phyloP scores from a whole-genome alignment of 1,139 yeast genomes.

The Geotrichum phurueaensis region DNA sequence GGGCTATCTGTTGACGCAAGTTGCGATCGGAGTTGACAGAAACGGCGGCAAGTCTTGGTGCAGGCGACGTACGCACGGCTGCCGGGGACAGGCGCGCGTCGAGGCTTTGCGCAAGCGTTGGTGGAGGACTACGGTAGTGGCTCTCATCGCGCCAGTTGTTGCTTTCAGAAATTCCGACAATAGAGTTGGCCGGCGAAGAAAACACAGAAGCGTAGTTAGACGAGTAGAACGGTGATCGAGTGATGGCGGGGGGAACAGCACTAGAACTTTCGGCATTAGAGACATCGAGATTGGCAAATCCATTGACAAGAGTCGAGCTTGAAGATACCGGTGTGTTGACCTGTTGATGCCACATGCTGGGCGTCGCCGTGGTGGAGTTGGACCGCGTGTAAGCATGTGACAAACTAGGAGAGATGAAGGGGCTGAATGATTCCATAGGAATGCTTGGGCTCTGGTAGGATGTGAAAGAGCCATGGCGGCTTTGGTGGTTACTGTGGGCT shows the following conservation, averaged over 20 bases:
- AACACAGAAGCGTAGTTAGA: slow-evolving; percentile 13
- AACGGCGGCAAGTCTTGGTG: slow-evolving; percentile 13
- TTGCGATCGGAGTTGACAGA: slow-evolving; percentile 15
- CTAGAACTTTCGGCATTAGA: background rate
- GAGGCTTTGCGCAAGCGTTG: background rate
- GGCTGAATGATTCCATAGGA: slow-evolving; percentile 10
- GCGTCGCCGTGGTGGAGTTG: slow-evolving; percentile 1
- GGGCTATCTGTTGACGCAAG: slow-evolving; percentile 19
- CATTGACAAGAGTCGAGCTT: background rate
- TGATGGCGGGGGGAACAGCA: slow-evolving; percentile 2
- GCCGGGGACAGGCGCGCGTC: slow-evolving; percentile 2
- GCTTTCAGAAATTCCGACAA: slow-evolving; percentile 10
- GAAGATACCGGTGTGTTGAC: slow-evolving; percentile 8
- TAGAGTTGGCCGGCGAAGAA: slow-evolving; percentile 15
- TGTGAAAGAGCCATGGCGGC: slow-evolving; percentile 4
- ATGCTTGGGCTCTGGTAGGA: slow-evolving; percentile 4
- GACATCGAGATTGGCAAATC: background rate
- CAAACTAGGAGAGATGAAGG: slow-evolving; percentile 12
- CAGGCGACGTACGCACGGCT: slow-evolving; percentile 3
- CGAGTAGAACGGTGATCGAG: slow-evolving; percentile 10
- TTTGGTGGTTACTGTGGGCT: slow-evolving; percentile 11
- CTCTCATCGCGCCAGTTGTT: slow-evolving; percentile 9
- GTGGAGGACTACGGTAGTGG: slow-evolving; percentile 8
- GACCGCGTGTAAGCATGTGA: slow-evolving; percentile 7
- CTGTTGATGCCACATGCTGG: background rate